Base-by-base conservation (phyloP, 306 rosid genomes). In the Fragaria nilgerrensis region DNA sequence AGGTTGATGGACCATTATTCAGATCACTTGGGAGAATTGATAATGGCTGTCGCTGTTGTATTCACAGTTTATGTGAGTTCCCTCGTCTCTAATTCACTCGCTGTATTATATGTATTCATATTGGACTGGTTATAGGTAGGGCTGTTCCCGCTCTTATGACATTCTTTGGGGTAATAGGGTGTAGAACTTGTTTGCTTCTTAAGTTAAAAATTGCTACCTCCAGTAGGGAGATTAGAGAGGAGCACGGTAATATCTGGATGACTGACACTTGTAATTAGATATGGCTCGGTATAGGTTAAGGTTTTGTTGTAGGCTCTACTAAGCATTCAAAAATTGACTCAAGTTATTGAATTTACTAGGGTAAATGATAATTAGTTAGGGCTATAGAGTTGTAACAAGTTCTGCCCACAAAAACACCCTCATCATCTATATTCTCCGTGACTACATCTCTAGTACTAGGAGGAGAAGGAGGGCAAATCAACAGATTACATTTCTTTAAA, bases 41-140 rank as follows among this genome's bases (percentile, higher is more conserved):
- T 92, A 72, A 86, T 88, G 89, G 96, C 79, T 39, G 90, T 85
- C 55, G 87, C 90, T 56, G 87, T 89, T 75, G 81, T 81, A 53
- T 90, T 86, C 88, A 90, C 99, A 39, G 72, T 83, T 69, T 92
- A 89, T 78, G 99, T 92, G 86, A 90, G 97, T 85, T 72, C 47
- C 80, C 80, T 77, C 44, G 78, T 68, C 75, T 49, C 81, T 69
- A 9, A 19, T 20, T 81, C 34, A 68, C 8, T 39, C 10, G 37
- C 34, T 61, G 9, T 44, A 7, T 56, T 36, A 22, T 68, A 39
- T n/a, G 32, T 41, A n/a, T 41, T 68, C 8, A 19, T 8, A 64
- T 23, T 36, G 16, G 32, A 22, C 17, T n/a, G 29, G 10, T n/a
- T n/a, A n/a, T n/a, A n/a, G n/a, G n/a, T 39, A 37, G 22, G 49